Percentiles rank a stretch among this genome's conserved stretches.
Evolutionary conservation across 1,284 basidiomycete species (phyloP).

Genomic region (Vanrija sp.): DNA sequence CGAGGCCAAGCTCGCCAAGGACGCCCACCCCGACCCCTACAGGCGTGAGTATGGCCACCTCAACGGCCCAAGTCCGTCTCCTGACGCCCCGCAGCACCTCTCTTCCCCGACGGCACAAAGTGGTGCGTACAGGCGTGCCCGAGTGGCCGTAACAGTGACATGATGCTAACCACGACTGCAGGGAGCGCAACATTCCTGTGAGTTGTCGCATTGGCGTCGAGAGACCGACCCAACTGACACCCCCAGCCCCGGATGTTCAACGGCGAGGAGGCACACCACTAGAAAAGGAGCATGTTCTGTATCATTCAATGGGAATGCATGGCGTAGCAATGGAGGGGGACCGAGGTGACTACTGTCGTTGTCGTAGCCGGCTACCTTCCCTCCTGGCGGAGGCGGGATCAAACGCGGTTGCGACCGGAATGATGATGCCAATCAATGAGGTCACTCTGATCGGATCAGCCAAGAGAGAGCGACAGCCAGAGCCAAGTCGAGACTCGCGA

Average conservation of each 20-base stretch:
- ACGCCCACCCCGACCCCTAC: slow-evolving; percentile 84
- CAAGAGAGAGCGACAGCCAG: too few relatives aligned
- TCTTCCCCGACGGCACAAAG: slow-evolving; percentile 79
- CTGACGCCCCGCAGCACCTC: slow-evolving; percentile 56
- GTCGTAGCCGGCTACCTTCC: too few relatives aligned
- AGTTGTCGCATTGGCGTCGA: slow-evolving; percentile 14
- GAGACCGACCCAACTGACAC: background rate
- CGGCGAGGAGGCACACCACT: slow-evolving; percentile 37
- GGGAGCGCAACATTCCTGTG: slow-evolving; percentile 52
- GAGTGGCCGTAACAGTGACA: too few relatives aligned
- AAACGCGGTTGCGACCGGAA: too few relatives aligned
- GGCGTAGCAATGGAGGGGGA: background rate
- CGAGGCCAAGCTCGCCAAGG: slow-evolving; percentile 66
- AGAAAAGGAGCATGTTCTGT: slow-evolving; percentile 8
- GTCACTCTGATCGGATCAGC: too few relatives aligned
- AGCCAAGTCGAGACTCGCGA: too few relatives aligned
- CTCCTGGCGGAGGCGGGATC: too few relatives aligned
- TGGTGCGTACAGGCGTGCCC: slow-evolving; percentile 57
- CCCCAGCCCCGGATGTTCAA: slow-evolving; percentile 44
- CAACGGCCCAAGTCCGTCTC: slow-evolving; percentile 22
- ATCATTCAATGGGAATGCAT: slow-evolving; percentile 10
- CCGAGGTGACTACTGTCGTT: too few relatives aligned
- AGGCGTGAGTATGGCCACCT: slow-evolving; percentile 59
- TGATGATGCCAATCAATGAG: too few relatives aligned
- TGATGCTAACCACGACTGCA: slow-evolving; percentile 12